Percentiles rank a stretch among this genome's conserved stretches.
phyloP scores from a whole-genome alignment of 768 basidiomycete genomes.

The Clitopilus hobsonii region DNA sequence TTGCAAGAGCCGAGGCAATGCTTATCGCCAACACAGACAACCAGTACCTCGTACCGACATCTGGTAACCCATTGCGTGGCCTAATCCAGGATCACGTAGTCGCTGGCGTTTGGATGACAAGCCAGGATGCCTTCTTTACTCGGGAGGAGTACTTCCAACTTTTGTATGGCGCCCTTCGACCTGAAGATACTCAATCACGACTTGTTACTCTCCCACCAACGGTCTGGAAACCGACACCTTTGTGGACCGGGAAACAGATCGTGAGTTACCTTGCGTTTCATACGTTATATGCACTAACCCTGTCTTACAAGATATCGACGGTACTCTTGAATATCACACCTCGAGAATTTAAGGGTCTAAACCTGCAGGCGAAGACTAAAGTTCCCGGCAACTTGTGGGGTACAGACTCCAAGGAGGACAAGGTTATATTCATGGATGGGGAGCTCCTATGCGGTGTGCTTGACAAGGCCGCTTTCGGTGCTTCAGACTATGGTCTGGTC shows the following conservation, averaged over 20 bases:
- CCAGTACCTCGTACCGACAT: constrained; percentile 98
- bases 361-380: constrained; percentile 83
- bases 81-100: constrained; percentile 99
- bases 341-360: constrained; percentile 69
- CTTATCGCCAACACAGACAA: constrained; percentile 97
- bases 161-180: constrained; percentile 88
- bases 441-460: constrained; percentile 91
- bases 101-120: constrained; percentile 99
- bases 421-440: constrained; percentile 87
- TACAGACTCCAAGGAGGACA: constrained; percentile 73
- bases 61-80: constrained; percentile 95
- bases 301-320: constrained; percentile 78
- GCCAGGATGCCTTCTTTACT: constrained; percentile 90
- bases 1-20: constrained; percentile 91
- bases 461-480: constrained; percentile 97
- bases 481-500: constrained; percentile 92
- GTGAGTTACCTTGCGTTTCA: constrained; percentile 45
- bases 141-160: constrained; percentile 96
- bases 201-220: constrained; percentile 84
- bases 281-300: not conserved
- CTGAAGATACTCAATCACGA: constrained; percentile 75
- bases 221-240: constrained; percentile 83
- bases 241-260: constrained; percentile 99
- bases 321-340: constrained; percentile 92
- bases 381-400: constrained; percentile 88